These are phyloP conservation scores for Notholithocarpus densiflorus DNA, from an alignment of 306 rosid genomes.

Conservation along the genomic window DNA sequence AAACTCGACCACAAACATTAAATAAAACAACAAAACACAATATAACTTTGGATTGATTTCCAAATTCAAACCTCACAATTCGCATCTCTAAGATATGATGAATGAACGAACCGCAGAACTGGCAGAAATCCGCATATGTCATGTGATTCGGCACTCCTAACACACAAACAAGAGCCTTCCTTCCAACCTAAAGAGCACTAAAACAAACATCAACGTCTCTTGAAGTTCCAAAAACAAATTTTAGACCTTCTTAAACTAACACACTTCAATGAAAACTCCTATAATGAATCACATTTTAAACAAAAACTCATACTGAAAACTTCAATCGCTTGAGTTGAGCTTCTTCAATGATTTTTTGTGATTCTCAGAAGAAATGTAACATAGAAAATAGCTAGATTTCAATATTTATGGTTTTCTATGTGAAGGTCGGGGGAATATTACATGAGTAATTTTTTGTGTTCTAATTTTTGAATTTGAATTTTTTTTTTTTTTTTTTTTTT, in stretches of 20 bases:
- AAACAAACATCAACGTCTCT: background rate
- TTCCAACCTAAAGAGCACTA: conserved; percentile 42
- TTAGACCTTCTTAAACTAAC: background rate
- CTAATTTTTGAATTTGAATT: too few species aligned
- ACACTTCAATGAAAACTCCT: background rate
- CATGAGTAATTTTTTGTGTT: too few species aligned
- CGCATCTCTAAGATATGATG: conserved; percentile 86
- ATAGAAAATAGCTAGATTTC: background rate
- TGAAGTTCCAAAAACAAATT: background rate
- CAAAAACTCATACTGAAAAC: background rate
- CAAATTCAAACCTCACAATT: conserved; percentile 59
- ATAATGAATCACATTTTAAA: background rate
- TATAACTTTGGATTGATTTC: background rate
- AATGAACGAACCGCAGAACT: conserved; percentile 81
- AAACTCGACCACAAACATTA: background rate
- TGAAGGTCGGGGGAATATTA: background rate
- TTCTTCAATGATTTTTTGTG: background rate
- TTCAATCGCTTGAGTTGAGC: background rate
- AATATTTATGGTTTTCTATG: background rate
- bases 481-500: too few species aligned
- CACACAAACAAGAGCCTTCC: conserved; percentile 78
- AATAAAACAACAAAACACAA: background rate
- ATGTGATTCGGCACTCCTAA: conserved; percentile 93
- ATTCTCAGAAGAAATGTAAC: background rate
- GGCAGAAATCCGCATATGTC: conserved; percentile 96